A percentile compares a stretch with the other conserved stretches of the same genome.
These are phyloP conservation scores for Pseudogymnoascus sp. DNA, from an alignment of 2,329 filamentous ascomycete species.

Conservation along the genomic window DNA sequence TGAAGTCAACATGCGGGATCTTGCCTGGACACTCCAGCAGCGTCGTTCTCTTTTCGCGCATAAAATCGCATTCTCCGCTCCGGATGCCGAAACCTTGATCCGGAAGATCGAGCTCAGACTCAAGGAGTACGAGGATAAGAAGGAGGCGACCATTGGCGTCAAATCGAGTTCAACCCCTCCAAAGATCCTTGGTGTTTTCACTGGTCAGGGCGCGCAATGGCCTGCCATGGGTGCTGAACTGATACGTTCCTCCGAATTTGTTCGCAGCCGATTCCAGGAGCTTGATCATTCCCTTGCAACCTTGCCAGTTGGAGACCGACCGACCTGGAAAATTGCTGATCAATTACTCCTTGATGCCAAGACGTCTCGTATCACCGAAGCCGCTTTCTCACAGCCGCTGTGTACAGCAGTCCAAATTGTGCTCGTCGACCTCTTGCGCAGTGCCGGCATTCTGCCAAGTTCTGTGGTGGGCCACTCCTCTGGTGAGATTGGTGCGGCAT, in stretches of 20 bases:
- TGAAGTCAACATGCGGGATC: neutral
- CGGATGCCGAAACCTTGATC: conserved; percentile 7
- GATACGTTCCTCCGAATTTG: conserved; percentile 12
- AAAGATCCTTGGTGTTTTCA: conserved; percentile 16
- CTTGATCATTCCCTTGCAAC: neutral
- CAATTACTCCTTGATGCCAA: conserved; percentile 6
- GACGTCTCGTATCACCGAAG: conserved; percentile 37
- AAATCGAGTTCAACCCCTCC: conserved; percentile 11
- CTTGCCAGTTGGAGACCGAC: conserved; percentile 15
- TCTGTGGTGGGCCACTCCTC: conserved; percentile 35
- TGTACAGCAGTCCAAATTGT: conserved; percentile 41
- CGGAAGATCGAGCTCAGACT: conserved; percentile 13
- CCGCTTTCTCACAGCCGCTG: conserved; percentile 35
- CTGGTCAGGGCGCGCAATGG: conserved; percentile 25
- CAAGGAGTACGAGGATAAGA: neutral
- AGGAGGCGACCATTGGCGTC: neutral
- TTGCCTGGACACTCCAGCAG: neutral
- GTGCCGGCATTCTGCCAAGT: conserved; percentile 33
- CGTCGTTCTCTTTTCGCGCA: neutral
- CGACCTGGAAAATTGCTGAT: neutral
- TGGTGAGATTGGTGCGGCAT: conserved; percentile 43
- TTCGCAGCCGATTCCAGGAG: neutral
- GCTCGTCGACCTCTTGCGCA: conserved; percentile 36
- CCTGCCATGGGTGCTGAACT: conserved; percentile 19
- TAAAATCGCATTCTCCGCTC: conserved; percentile 11